A percentile compares a stretch with the other conserved stretches of the same genome.
These are phyloP conservation scores for Trichoderma cornu-damae DNA, from an alignment of 2,329 filamentous ascomycete genomes.

Conservation along the genomic window DNA sequence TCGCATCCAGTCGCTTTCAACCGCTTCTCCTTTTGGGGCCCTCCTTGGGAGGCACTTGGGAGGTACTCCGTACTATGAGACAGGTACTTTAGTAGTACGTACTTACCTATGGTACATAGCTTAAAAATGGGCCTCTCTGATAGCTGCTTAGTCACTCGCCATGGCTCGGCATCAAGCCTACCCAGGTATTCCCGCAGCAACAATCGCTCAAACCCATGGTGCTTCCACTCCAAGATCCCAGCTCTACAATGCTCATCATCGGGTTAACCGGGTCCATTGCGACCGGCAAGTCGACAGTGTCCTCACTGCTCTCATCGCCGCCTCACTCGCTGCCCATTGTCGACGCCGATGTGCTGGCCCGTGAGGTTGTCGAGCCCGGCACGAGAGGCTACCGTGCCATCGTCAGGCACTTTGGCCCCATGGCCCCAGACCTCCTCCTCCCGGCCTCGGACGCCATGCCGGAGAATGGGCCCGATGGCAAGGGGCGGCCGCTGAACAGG, in stretches of 20 bases:
- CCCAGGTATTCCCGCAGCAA: not conserved
- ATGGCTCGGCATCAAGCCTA: not conserved
- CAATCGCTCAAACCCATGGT: not conserved
- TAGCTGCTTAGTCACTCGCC: not conserved
- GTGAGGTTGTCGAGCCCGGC: conserved; percentile 90
- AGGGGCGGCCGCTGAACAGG: conserved; percentile 73
- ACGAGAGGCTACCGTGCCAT: conserved; percentile 79
- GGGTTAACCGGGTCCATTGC: conserved; percentile 96
- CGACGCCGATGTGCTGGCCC: conserved; percentile 88
- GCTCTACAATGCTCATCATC: conserved; percentile 74
- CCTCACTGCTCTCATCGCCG: conserved; percentile 68
- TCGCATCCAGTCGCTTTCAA: too few relatives aligned
- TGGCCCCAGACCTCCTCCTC: conserved; percentile 79
- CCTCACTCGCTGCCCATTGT: conserved; percentile 87
- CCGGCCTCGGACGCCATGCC: conserved; percentile 49
- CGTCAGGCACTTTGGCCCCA: conserved; percentile 71
- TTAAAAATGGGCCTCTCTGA: not conserved
- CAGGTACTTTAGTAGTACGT: too few relatives aligned
- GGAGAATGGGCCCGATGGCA: conserved; percentile 51
- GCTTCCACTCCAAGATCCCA: not conserved
- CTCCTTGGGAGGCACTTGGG: too few relatives aligned
- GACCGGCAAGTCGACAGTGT: conserved; percentile 96
- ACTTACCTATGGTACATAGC: too few relatives aligned
- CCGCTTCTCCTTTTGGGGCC: too few relatives aligned
- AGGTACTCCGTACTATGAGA: too few relatives aligned